Evolutionary conservation across 495 filamentous ascomycete species (phyloP), one percentile per base, ranked within the genome.

Genomic region (Podospora tetraspora): DNA sequence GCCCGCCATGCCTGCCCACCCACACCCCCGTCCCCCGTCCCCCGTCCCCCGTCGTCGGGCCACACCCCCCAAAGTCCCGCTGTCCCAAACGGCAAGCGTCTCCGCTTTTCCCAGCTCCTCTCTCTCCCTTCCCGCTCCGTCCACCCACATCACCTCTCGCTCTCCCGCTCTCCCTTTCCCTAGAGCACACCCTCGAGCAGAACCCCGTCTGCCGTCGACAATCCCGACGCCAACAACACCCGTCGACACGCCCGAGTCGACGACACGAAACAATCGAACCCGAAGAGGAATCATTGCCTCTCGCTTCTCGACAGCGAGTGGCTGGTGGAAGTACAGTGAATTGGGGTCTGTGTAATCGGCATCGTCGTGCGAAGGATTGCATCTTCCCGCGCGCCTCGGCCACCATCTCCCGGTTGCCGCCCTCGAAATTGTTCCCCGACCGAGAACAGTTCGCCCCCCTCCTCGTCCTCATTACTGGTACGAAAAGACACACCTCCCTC

Each of bases 341-440:
- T 29, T 56, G 25, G 64, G 62, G 34, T 52, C 57, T 66, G 29
- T 67, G 60, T 59, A 52, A 59, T 66, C 34, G 29, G 62, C 30
- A 69, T 58, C 52, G 60, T 64, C 65, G 62, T 43, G 59, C 56
- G 43, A 30, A 43, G 24, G 52, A 27, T 22, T 21, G 43, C 23
- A 43, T 61, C 25, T 66, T 68, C 68, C 71, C 71, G 68, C 68
- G 65, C 71, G 71, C 71, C 71, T 72, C 57, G 63, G 13, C 52
- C 43, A 19, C 52, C 43, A 59, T 63, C 68, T 62, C 63, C 59
- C 68, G 64, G 60, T 63, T 65, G 43, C 63, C 60, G 57, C 34
- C 43, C 57, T 52, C 70, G 67, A 68, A 25, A 59, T 59, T 59
- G 58, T 64, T 64, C 37, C 12, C 29, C 59, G 29, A 37, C 37